Conservation (phyloP, 1,139 yeast genomes). For the Petasospora fabianii region DNA sequence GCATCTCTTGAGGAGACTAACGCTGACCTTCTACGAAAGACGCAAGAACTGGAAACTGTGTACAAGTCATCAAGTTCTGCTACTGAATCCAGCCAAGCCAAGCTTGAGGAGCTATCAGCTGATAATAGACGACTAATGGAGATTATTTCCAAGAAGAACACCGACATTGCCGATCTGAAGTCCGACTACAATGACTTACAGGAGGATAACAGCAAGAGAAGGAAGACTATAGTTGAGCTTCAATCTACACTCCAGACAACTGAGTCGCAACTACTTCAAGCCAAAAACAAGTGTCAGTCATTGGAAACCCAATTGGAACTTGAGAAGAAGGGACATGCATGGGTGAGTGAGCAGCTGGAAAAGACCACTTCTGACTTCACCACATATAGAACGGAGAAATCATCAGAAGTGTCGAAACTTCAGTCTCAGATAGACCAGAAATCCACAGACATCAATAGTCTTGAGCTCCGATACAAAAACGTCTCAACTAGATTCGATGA, state of each 20-base stretch:
- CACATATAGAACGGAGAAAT: conserved; percentile 36
- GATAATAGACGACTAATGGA: conserved; percentile 41
- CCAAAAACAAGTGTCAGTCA: conserved; percentile 37
- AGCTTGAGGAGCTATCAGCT: conserved; percentile 27
- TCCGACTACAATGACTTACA: conserved; percentile 51
- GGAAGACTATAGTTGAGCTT: conserved; percentile 37
- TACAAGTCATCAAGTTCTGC: conserved; percentile 16
- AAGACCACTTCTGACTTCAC: conserved; percentile 34
- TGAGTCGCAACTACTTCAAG: conserved; percentile 32
- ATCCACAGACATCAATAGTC: conserved; percentile 38
- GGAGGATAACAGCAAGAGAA: conserved; percentile 42
- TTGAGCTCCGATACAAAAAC: conserved; percentile 27
- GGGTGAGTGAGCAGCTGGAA: conserved; percentile 34
- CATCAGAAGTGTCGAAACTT: conserved; percentile 34
- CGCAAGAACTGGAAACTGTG: conserved; percentile 29
- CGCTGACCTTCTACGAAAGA: conserved; percentile 29
- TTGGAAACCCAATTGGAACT: conserved; percentile 37
- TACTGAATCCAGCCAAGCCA: conserved; percentile 12
- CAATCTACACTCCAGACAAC: conserved; percentile 36
- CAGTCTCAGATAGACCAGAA: conserved; percentile 33
- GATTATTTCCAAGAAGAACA: conserved; percentile 41
- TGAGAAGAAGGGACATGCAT: conserved; percentile 33
- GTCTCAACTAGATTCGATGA: conserved; percentile 33
- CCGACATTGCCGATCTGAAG: conserved; percentile 46
- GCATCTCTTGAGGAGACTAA: conserved; percentile 30